phyloP scores from a whole-genome alignment of 2,329 filamentous ascomycete species.

The Aspergillus nomiae region DNA sequence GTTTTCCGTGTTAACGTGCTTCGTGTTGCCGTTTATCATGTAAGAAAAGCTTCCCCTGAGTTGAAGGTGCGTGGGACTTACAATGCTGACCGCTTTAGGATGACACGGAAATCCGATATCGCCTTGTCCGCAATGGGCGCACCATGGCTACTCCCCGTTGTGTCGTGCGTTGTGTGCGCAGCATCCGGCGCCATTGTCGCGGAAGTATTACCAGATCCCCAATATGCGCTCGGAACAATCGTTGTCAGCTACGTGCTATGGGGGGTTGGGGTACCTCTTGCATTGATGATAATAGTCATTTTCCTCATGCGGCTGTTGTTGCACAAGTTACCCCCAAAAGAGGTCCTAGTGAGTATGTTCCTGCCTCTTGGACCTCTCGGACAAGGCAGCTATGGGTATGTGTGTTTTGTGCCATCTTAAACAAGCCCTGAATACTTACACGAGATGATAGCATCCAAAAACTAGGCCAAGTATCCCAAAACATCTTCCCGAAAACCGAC shows the following conservation, averaged over 20 bases:
- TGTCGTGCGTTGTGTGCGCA: conserved; percentile 65
- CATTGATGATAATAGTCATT: conserved; percentile 64
- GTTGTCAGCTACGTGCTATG: conserved; percentile 68
- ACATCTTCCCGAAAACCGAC: conserved; percentile 26
- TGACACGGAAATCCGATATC: background rate
- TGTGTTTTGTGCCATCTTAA: too few relatives aligned
- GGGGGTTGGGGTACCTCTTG: conserved; percentile 63
- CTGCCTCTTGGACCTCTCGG: conserved; percentile 67
- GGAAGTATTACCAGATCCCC: conserved; percentile 53
- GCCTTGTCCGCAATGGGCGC: conserved; percentile 54
- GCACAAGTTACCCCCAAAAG: conserved; percentile 65
- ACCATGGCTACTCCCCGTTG: conserved; percentile 65
- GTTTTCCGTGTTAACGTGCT: conserved; percentile 53
- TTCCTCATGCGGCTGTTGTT: conserved; percentile 69
- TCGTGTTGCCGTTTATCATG: conserved; percentile 57
- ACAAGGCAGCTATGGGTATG: conserved; percentile 60
- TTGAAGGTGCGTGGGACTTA: background rate
- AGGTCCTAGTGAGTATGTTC: conserved; percentile 68
- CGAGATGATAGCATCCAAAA: conserved; percentile 44
- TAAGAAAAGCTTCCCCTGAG: conserved; percentile 27
- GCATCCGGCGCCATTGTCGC: conserved; percentile 64
- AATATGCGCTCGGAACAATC: conserved; percentile 61
- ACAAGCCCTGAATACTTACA: background rate
- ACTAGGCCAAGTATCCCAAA: conserved; percentile 47
- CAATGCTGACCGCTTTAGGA: conserved; percentile 4